These are phyloP conservation scores for Peniophora sp. DNA, from an alignment of 1,284 basidiomycete species.

Conservation along the genomic window DNA sequence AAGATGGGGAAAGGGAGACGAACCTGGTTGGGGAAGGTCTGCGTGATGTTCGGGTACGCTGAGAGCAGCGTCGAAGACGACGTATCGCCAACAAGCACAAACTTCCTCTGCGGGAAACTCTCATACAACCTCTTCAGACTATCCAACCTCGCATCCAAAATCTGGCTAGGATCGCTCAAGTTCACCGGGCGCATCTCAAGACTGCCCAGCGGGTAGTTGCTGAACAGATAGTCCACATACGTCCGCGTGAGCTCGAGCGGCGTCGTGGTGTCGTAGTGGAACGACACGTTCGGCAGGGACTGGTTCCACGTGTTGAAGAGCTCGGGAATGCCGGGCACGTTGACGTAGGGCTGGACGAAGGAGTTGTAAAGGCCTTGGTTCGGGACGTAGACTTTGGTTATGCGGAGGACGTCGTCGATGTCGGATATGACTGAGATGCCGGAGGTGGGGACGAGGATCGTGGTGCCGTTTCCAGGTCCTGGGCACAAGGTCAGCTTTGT, in stretches of 20 bases:
- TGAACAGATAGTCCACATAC: slow-evolving; percentile 22
- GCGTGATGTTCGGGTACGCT: slow-evolving; percentile 21
- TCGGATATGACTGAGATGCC: slow-evolving; percentile 24
- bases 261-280: slow-evolving; percentile 27
- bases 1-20: too few relatives aligned
- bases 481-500: too few relatives aligned
- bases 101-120: slow-evolving; percentile 23
- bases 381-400: slow-evolving; percentile 23
- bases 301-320: slow-evolving; percentile 20
- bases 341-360: slow-evolving; percentile 22
- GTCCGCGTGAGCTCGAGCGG: slow-evolving; percentile 22
- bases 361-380: slow-evolving; percentile 23
- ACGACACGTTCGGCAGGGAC: slow-evolving; percentile 18
- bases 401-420: slow-evolving; percentile 25
- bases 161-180: slow-evolving; percentile 19
- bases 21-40: slow-evolving; percentile 21
- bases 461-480: slow-evolving; percentile 19
- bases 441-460: slow-evolving; percentile 18
- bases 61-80: slow-evolving; percentile 22
- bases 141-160: slow-evolving; percentile 21
- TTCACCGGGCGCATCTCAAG: slow-evolving; percentile 25
- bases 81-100: slow-evolving; percentile 23
- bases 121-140: slow-evolving; percentile 21
- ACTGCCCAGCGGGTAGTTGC: slow-evolving; percentile 21
- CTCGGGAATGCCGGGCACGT: slow-evolving; percentile 21